Evolutionary conservation across 2,329 filamentous ascomycete species (phyloP).

Genomic region (Aspergillus sp.): DNA sequence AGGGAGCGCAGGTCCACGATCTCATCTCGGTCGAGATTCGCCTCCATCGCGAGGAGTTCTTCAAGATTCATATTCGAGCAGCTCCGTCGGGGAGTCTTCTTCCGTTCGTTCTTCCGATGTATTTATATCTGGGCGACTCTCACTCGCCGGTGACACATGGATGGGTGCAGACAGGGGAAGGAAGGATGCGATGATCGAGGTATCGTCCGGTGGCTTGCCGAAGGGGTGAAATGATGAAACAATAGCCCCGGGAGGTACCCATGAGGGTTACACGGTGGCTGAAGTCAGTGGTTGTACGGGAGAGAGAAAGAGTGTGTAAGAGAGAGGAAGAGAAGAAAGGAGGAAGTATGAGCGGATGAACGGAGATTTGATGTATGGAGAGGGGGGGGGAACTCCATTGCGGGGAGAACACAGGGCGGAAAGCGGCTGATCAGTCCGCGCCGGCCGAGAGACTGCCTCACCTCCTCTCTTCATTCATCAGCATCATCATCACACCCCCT

Average conservation of each 20-base stretch:
- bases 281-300: slow-evolving; percentile 1
- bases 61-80: slow-evolving; percentile 29
- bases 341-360: slow-evolving; percentile 14
- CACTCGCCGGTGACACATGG: background rate
- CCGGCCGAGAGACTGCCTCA: slow-evolving; percentile 3
- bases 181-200: slow-evolving; percentile 6
- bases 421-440: slow-evolving; percentile 12
- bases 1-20: slow-evolving; percentile 55
- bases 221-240: slow-evolving; percentile 19
- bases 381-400: slow-evolving; percentile 18
- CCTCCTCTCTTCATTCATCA: slow-evolving; percentile 2
- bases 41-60: slow-evolving; percentile 30
- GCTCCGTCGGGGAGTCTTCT: background rate
- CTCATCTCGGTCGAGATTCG: slow-evolving; percentile 25
- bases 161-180: slow-evolving; percentile 3
- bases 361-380: slow-evolving; percentile 12
- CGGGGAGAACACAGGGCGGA: slow-evolving; percentile 9
- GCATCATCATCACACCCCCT: slow-evolving; percentile 3
- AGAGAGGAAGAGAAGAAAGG: slow-evolving; percentile 6
- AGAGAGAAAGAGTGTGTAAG: background rate
- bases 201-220: slow-evolving; percentile 16
- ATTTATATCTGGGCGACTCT: background rate
- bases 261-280: slow-evolving; percentile 21
- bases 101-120: background rate
- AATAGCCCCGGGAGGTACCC: slow-evolving; percentile 18